These are phyloP conservation scores for Akanthomyces muscarius DNA, from an alignment of 2,329 filamentous ascomycete species.

Conservation along the genomic window DNA sequence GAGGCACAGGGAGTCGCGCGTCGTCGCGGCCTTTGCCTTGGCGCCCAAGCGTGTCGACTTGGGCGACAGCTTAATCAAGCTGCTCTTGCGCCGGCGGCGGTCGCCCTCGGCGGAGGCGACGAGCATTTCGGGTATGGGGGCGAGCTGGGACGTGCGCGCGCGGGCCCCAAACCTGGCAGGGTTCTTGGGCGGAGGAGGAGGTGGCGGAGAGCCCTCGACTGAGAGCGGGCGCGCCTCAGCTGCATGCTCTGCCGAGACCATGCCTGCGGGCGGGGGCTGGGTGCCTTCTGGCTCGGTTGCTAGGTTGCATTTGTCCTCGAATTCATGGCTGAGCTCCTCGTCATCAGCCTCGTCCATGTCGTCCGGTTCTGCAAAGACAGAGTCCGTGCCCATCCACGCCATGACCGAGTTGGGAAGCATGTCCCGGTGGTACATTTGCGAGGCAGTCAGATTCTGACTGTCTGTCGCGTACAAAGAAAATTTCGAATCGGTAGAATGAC, in stretches of 20 bases:
- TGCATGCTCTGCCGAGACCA: background rate
- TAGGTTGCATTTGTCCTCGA: background rate
- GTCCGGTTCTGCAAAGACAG: background rate
- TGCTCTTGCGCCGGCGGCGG: background rate
- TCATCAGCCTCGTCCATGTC: background rate
- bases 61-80: background rate
- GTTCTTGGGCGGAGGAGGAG: constrained; percentile 17
- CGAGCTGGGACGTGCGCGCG: constrained; percentile 28
- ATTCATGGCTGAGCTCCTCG: background rate
- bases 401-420: constrained; percentile 14
- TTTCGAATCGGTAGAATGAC: background rate
- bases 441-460: background rate
- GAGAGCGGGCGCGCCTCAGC: background rate
- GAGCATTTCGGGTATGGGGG: constrained; percentile 41
- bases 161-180: constrained; percentile 17
- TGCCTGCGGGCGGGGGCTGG: background rate
- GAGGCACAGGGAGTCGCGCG: constrained; percentile 12
- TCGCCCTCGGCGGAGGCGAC: constrained; percentile 16
- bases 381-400: constrained; percentile 14
- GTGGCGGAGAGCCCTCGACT: background rate
- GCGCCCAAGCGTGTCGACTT: constrained; percentile 15
- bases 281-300: background rate
- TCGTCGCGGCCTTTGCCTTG: background rate
- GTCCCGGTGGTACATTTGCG: constrained; percentile 16
- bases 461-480: constrained; percentile 4